Evolutionary conservation across 1,139 yeast species (phyloP), one percentile per base, ranked within the genome.

Genomic region (Candida tropicalis): DNA sequence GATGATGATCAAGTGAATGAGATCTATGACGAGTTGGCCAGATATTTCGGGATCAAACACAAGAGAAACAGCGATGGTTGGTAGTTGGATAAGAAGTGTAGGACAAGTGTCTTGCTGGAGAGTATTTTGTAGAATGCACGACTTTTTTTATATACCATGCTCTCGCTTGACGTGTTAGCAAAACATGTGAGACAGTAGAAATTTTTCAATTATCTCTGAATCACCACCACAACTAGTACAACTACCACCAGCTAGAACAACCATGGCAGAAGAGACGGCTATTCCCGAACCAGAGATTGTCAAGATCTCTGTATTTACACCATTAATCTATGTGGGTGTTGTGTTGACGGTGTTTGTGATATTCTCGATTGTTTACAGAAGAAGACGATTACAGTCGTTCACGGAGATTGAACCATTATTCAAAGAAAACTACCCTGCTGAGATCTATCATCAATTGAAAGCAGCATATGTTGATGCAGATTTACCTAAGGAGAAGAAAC

Each of bases 301-400:
- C 47, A 71, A 73, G 52, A 79, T 90, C 50, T 87, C 97, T n/a
- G 80, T 91, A 31, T 81, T 79, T 60, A 88, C 96, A 12, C 98
- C 99, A 23, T 63, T 93, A 46, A 69, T 87, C 37, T 93, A 93
- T 60, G 84, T 89, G 46, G 83, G 78, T 5, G 79, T 90, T 23
- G 68, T 93, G 49, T 61, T 90, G 38, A 60, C 88, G 3, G 79
- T 93, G n/a, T 75, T 91, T 48, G 70, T 82, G 34, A 66, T 82
- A n/a, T 91, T 93, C 61, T 82, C 95, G 23, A 73, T 83, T 33
- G 71, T 77, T 42, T 88, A 90, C 63, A 77, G 95, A 58, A 73
- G 77, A 52, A 77, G 79, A 51, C 78, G 81, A 56, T 63, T 83
- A 43, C 62, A 70, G 43, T 75, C 79, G 50, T 65, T 86, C 49